phyloP scores from a whole-genome alignment of 1,139 yeast species.

The Taphrina betulina region DNA sequence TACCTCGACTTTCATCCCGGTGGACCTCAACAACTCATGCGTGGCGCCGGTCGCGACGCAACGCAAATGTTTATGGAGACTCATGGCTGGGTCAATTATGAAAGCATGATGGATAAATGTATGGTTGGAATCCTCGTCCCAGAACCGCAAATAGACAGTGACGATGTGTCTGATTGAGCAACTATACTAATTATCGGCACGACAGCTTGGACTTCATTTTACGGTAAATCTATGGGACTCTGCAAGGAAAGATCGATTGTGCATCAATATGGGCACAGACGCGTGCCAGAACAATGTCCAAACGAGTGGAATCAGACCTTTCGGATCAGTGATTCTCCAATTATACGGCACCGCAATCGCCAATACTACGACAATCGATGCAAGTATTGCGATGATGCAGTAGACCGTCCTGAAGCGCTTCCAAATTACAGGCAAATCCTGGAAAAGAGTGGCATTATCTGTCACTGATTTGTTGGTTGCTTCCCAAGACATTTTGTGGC shows the following conservation, averaged over 20 bases:
- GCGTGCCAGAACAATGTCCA: constrained; percentile 29
- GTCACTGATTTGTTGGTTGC: constrained; percentile 37
- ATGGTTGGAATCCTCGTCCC: constrained; percentile 55
- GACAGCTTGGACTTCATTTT: too few relatives aligned
- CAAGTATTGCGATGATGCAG: background rate
- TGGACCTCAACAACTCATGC: constrained; percentile 74
- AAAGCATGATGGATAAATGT: constrained; percentile 75
- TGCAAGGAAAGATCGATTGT: constrained; percentile 25
- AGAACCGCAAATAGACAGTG: too few relatives aligned
- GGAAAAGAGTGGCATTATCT: constrained; percentile 33
- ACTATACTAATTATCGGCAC: too few relatives aligned
- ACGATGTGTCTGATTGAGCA: too few relatives aligned
- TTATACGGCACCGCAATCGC: constrained; percentile 35
- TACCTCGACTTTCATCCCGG: constrained; percentile 91
- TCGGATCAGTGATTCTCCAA: constrained; percentile 32
- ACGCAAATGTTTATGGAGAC: constrained; percentile 60
- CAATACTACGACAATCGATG: constrained; percentile 21
- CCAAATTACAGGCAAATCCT: constrained; percentile 34
- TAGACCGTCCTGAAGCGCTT: constrained; percentile 16
- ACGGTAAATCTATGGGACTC: constrained; percentile 19
- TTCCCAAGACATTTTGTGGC: constrained; percentile 37
- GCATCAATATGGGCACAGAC: constrained; percentile 18
- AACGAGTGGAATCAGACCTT: constrained; percentile 18
- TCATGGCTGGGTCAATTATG: constrained; percentile 55
- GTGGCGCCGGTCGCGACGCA: constrained; percentile 82